phyloP scores from a whole-genome alignment of 2,329 filamentous ascomycete genomes.

The Cylindrodendrum hubeiense region DNA sequence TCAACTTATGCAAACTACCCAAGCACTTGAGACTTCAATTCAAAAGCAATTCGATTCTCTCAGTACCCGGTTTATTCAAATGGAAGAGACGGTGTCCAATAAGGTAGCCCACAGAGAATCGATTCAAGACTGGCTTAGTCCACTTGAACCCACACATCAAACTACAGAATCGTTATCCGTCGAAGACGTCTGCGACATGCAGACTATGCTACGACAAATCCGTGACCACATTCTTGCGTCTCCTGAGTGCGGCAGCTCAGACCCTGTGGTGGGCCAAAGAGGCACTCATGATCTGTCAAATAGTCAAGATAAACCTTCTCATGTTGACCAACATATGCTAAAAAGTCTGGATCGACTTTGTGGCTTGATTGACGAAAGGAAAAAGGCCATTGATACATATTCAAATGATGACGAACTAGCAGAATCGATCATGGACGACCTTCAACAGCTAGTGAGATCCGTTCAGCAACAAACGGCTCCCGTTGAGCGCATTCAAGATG shows the following conservation, averaged over 20 bases:
- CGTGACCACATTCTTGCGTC: background rate
- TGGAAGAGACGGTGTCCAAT: background rate
- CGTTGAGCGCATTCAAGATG: background rate
- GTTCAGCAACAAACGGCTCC: background rate
- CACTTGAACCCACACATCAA: background rate
- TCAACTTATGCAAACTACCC: background rate
- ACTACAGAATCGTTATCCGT: background rate
- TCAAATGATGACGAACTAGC: conserved; percentile 2
- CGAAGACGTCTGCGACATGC: background rate
- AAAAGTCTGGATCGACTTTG: conserved; percentile 8
- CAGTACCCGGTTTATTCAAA: background rate
- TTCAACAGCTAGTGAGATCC: background rate
- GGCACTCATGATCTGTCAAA: background rate
- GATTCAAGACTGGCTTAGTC: background rate
- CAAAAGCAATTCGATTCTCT: background rate
- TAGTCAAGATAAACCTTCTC: background rate
- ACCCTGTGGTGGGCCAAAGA: background rate
- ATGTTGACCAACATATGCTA: background rate
- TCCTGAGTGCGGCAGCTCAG: accelerated
- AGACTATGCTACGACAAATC: background rate
- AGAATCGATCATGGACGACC: background rate
- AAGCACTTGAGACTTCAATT: background rate
- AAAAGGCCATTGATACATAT: background rate
- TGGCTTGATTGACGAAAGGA: background rate
- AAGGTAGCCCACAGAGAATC: background rate